Percentiles rank a stretch among this genome's conserved stretches.
phyloP scores from a whole-genome alignment of 2,329 filamentous ascomycete genomes.

The Proliferodiscus dingleyae region DNA sequence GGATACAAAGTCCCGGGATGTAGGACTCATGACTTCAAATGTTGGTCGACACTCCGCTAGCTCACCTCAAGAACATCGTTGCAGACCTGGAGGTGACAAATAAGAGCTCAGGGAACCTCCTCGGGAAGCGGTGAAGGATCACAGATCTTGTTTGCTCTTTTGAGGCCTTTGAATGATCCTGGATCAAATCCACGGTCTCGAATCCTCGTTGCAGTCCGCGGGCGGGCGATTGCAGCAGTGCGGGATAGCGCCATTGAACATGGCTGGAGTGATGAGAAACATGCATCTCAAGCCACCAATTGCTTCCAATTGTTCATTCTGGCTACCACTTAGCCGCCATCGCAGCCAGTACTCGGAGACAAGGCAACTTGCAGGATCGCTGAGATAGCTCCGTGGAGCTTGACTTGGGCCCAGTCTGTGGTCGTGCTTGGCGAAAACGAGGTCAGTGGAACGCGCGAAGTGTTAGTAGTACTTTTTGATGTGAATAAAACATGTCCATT shows the following conservation, averaged over 20 bases:
- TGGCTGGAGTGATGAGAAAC: background rate
- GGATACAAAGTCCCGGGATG: background rate
- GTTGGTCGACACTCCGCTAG: background rate
- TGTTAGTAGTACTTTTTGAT: too few species aligned
- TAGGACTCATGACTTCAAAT: background rate
- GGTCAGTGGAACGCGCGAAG: too few species aligned
- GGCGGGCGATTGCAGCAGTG: background rate
- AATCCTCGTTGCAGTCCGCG: background rate
- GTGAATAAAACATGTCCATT: background rate
- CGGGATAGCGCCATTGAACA: background rate
- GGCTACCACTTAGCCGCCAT: too few species aligned
- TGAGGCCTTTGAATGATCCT: background rate
- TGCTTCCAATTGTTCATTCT: too few species aligned
- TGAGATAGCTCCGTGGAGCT: background rate
- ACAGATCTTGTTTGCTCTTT: background rate
- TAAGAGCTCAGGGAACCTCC: background rate
- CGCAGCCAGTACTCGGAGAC: too few species aligned
- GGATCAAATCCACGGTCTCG: background rate
- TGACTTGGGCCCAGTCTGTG: background rate
- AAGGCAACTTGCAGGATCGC: background rate
- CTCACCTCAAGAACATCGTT: background rate
- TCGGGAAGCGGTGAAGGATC: background rate
- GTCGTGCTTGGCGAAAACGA: background rate
- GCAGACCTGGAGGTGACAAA: background rate
- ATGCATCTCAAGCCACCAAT: background rate